phyloP scores from a whole-genome alignment of 2,329 filamentous ascomycete species.

The Epichloe baconii region DNA sequence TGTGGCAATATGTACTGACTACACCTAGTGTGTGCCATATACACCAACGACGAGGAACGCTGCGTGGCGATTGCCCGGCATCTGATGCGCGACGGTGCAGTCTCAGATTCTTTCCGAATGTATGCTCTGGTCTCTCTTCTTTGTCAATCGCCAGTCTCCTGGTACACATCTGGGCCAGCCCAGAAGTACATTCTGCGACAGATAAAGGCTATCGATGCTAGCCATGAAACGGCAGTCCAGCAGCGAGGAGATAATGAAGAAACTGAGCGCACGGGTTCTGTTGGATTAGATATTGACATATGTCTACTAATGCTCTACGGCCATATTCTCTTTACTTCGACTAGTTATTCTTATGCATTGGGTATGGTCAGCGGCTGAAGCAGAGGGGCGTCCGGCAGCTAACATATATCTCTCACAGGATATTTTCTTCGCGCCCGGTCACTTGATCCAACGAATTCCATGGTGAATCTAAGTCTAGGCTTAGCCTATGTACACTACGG shows the following conservation, averaged over 20 bases:
- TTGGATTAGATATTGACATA: constrained; percentile 47
- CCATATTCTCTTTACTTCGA: constrained; percentile 74
- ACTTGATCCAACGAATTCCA: constrained; percentile 61
- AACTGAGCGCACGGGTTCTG: neutral
- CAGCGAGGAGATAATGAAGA: constrained; percentile 13
- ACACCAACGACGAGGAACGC: constrained; percentile 65
- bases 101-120: constrained; percentile 72
- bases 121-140: constrained; percentile 68
- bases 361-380: constrained; percentile 27
- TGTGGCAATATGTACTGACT: neutral
- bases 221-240: constrained; percentile 28
- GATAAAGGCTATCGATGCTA: constrained; percentile 76
- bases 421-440: constrained; percentile 74
- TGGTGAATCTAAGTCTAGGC: constrained; percentile 69
- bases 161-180: constrained; percentile 67
- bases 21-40: constrained; percentile 62
- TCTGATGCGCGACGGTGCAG: constrained; percentile 72
- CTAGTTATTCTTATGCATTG: constrained; percentile 70
- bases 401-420: constrained; percentile 25
- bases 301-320: constrained; percentile 80
- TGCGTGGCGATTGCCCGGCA: constrained; percentile 62
- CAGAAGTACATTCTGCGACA: constrained; percentile 89
- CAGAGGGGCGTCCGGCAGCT: neutral
- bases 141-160: constrained; percentile 57
- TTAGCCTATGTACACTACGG: constrained; percentile 80